Evolutionary conservation across 192 early-diverging fungal species (phyloP).

Genomic region (Allomyces javanicus): DNA sequence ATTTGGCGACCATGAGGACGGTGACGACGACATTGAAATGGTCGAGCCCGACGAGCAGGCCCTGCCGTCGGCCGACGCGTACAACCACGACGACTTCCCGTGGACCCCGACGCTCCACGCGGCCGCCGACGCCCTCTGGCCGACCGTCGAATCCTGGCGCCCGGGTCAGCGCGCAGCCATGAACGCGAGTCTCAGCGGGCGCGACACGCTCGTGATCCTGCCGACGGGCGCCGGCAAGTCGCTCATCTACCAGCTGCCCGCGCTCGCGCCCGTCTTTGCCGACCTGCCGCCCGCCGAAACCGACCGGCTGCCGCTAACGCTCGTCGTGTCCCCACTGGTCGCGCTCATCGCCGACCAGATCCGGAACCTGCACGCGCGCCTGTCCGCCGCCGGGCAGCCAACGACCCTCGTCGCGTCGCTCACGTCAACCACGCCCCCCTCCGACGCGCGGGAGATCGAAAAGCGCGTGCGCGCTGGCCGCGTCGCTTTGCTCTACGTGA

Average conservation of each 20-base stretch:
- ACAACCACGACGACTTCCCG: too few species aligned
- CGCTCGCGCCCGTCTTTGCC: slow-evolving; percentile 14
- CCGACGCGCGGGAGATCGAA: too few species aligned
- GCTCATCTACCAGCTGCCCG: slow-evolving; percentile 30
- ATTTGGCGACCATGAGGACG: too few species aligned
- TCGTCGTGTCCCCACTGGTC: slow-evolving; percentile 30
- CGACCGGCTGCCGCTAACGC: slow-evolving; percentile 5
- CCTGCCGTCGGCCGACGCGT: too few species aligned
- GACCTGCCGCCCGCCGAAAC: too few species aligned
- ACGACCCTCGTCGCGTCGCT: too few species aligned
- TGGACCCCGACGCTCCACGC: too few species aligned
- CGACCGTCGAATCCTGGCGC: too few species aligned
- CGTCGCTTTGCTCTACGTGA: slow-evolving; percentile 21
- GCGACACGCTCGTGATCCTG: slow-evolving; percentile 26
- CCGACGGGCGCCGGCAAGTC: slow-evolving; percentile 30
- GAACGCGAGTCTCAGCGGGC: slow-evolving; percentile 29
- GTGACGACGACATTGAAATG: too few species aligned
- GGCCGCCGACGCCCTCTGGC: too few species aligned
- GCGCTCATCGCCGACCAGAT: slow-evolving; percentile 33
- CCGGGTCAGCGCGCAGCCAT: slow-evolving; percentile 21
- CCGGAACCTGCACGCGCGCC: slow-evolving; percentile 14
- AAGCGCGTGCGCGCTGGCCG: slow-evolving; percentile 2
- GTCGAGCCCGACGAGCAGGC: too few species aligned
- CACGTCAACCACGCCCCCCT: background rate
- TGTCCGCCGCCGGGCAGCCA: background rate